Evolutionary conservation across 805 yeast species (phyloP), one percentile per base, ranked within the genome.

Genomic region (Suhomyces xylopsoci): DNA sequence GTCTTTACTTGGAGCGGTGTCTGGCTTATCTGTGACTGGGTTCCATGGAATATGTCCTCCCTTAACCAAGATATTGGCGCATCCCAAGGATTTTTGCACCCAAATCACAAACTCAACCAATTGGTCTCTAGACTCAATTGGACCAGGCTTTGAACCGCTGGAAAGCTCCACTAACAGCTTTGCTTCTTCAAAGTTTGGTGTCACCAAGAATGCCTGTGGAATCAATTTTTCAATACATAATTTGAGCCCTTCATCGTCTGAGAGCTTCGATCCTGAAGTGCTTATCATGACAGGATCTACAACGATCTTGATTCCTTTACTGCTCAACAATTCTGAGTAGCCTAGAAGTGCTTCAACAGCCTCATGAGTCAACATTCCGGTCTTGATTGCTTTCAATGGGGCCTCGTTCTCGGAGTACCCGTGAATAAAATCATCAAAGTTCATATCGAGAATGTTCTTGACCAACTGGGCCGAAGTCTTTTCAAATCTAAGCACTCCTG

Each of bases 261-360:
- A 76, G 43, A 91, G 71, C 3, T 70, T 63, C 17, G 81, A 78
- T 1, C 97, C 97, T 0, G 94, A 83, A 0, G 96, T 88, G 3
- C 94, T 83, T 8, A 87, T 84, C 81, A 90, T 80, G 5, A 90
- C 96, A 0, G 97, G 96, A 64, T 90, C 97, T 43, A 90, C 75
- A 1, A 89, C 83, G 19, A 90, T 58, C 52, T 62, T 64, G 22
- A 74, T 61, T 0, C 52, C 50, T 12, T 60, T 49, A 5, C 58
- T 43, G 3, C 69, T 62, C 36, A 75, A 67, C 30, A 65, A 58
- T 1, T 59, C 62, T 25, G 81, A 53, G 47, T 69, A 67, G 6
- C 68, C 69, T 4, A 64, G 57, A 42, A 88, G 68, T 0, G 77
- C 80, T 2, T 67, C 68, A 10, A 84, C 76, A 0, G 88, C 83